Conservation (phyloP, 129 eudicot species). For the Lactuca sativa region DNA sequence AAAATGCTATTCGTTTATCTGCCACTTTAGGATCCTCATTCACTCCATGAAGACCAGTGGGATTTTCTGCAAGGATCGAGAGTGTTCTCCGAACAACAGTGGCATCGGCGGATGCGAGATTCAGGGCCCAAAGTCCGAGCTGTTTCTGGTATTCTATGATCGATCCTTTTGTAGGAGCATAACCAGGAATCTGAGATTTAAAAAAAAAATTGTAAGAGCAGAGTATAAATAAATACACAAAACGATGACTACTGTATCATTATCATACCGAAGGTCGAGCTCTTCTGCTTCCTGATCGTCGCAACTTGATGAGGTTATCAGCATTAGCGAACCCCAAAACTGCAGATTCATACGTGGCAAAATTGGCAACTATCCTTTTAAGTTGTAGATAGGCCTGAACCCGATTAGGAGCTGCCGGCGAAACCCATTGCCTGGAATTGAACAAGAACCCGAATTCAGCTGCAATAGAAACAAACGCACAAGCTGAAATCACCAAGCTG, state of each 20-base stretch:
- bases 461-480: constrained; percentile 85
- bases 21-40: constrained; percentile 53
- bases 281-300: constrained; percentile 60
- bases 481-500: constrained; percentile 71
- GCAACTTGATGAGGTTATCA: constrained; percentile 39
- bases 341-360: constrained; percentile 76
- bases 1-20: constrained; percentile 52
- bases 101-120: constrained; percentile 80
- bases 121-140: constrained; percentile 74
- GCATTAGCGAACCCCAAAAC: constrained; percentile 78
- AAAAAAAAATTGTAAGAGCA: not conserved
- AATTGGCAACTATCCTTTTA: constrained; percentile 62
- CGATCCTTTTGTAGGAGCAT: constrained; percentile 64
- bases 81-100: constrained; percentile 74
- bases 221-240: not conserved
- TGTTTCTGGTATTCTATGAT: constrained; percentile 66
- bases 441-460: constrained; percentile 79
- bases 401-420: constrained; percentile 46
- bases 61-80: constrained; percentile 57
- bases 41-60: constrained; percentile 69
- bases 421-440: constrained; percentile 61
- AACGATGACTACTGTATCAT: not conserved
- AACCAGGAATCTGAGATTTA: constrained; percentile 71
- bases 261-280: constrained; percentile 53
- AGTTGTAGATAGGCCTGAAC: constrained; percentile 66